Percentiles rank a stretch among this genome's conserved stretches.
Evolutionary conservation across 2,329 filamentous ascomycete genomes (phyloP).

Genomic region (Trematosphaeria pertusa): DNA sequence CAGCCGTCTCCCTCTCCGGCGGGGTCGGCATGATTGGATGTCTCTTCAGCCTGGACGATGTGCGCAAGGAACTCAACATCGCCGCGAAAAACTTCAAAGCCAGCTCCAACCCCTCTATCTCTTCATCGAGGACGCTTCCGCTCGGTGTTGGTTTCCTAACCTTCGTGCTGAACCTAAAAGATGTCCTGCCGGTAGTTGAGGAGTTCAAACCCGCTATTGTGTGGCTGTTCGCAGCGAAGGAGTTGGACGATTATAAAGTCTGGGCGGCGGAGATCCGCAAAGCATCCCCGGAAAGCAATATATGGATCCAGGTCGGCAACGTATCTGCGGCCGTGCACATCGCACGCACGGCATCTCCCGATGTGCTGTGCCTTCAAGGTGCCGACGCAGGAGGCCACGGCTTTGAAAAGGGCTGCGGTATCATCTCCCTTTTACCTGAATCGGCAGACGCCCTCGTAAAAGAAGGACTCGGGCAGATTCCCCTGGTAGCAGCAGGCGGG

Average conservation of each 20-base stretch:
- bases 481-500: conserved; percentile 65
- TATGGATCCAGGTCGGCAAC: conserved; percentile 69
- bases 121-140: conserved; percentile 46
- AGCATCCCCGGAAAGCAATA: conserved; percentile 48
- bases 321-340: conserved; percentile 63
- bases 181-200: conserved; percentile 59
- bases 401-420: conserved; percentile 60
- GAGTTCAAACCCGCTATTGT: conserved; percentile 64
- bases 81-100: conserved; percentile 24
- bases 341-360: conserved; percentile 56
- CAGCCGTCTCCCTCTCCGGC: conserved; percentile 64
- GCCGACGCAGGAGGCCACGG: conserved; percentile 71
- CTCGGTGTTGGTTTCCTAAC: conserved; percentile 69
- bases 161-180: conserved; percentile 53
- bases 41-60: conserved; percentile 40
- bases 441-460: conserved; percentile 56
- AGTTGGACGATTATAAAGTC: conserved; percentile 45
- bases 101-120: conserved; percentile 16
- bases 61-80: conserved; percentile 38
- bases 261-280: conserved; percentile 45
- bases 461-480: conserved; percentile 27
- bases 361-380: conserved; percentile 69
- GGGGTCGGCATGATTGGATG: conserved; percentile 55
- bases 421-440: conserved; percentile 67
- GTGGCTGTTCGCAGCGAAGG: conserved; percentile 70